Evolutionary conservation across 192 early-diverging fungal species (phyloP).

Genomic region (Geranomyces variabilis): DNA sequence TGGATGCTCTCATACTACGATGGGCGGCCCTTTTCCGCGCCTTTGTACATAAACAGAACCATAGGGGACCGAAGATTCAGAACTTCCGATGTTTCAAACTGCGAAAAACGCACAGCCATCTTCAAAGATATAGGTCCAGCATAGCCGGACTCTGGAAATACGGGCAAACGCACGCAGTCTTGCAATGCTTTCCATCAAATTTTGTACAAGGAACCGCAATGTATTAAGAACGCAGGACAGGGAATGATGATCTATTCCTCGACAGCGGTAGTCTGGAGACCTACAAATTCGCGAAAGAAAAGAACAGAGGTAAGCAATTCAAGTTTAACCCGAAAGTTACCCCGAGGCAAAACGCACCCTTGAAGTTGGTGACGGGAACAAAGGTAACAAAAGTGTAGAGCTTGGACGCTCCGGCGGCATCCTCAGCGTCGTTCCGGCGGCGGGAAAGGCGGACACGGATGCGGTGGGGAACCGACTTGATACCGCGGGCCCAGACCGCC

Average conservation of each 20-base stretch:
- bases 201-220: conserved; percentile 2
- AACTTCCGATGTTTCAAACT: too few relatives aligned
- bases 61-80: too few relatives aligned
- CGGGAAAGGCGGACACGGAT: conserved; percentile 93
- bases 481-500: conserved; percentile 89
- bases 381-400: conserved; percentile 92
- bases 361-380: conserved; percentile 87
- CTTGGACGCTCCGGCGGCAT: conserved; percentile 83
- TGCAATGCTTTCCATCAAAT: too few relatives aligned
- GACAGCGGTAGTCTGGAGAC: conserved; percentile 46
- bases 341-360: conserved; percentile 71
- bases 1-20: too few relatives aligned
- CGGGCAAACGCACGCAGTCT: too few relatives aligned
- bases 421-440: conserved; percentile 96
- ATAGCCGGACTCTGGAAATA: too few relatives aligned
- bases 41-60: too few relatives aligned
- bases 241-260: conserved; percentile 39
- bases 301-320: not conserved
- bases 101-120: too few relatives aligned
- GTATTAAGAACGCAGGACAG: conserved; percentile 12
- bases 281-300: conserved; percentile 18
- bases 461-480: conserved; percentile 94
- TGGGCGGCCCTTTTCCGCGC: too few relatives aligned
- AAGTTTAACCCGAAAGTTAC: not conserved
- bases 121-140: too few relatives aligned